A percentile compares a stretch with the other conserved stretches of the same genome.
These are phyloP conservation scores for Didymella arachidicola DNA, from an alignment of 2,329 filamentous ascomycete species.

Conservation along the genomic window DNA sequence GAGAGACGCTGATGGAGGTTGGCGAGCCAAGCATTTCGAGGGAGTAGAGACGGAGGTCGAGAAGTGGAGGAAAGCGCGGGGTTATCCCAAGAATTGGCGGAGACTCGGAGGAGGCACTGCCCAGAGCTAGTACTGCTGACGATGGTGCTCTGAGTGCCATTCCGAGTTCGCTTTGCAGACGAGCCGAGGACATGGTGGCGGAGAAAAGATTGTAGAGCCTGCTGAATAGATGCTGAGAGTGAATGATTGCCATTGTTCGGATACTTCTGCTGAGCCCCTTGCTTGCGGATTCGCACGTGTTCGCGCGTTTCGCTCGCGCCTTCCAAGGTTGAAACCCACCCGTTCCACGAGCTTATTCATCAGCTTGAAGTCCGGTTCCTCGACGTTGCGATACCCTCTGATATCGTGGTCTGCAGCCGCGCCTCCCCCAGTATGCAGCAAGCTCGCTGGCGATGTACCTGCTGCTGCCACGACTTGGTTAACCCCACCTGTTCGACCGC, in stretches of 20 bases:
- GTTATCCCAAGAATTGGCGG: conserved; percentile 48
- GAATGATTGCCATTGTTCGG: background rate
- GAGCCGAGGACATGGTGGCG: background rate
- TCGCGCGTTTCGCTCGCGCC: conserved; percentile 5
- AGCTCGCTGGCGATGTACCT: background rate
- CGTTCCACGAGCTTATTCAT: background rate
- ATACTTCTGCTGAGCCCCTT: background rate
- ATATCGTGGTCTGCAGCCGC: background rate
- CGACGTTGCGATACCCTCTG: background rate
- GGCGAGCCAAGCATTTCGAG: conserved; percentile 51
- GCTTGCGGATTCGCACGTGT: conserved; percentile 6
- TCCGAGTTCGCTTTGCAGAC: background rate
- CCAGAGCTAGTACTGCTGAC: background rate
- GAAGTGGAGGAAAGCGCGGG: conserved; percentile 45
- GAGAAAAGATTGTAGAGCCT: background rate
- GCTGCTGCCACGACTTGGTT: background rate
- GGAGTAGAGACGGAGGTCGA: conserved; percentile 47
- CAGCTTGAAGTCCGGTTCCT: background rate
- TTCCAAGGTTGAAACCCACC: background rate
- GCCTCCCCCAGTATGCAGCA: background rate
- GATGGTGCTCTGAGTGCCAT: background rate
- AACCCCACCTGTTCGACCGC: background rate
- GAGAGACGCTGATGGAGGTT: conserved; percentile 52
- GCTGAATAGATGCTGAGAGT: background rate
- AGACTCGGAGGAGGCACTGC: conserved; percentile 20